Percentiles rank a stretch among this genome's conserved stretches.
phyloP scores from a whole-genome alignment of 441 rosid genomes.

The Bruguiera hainesii region DNA sequence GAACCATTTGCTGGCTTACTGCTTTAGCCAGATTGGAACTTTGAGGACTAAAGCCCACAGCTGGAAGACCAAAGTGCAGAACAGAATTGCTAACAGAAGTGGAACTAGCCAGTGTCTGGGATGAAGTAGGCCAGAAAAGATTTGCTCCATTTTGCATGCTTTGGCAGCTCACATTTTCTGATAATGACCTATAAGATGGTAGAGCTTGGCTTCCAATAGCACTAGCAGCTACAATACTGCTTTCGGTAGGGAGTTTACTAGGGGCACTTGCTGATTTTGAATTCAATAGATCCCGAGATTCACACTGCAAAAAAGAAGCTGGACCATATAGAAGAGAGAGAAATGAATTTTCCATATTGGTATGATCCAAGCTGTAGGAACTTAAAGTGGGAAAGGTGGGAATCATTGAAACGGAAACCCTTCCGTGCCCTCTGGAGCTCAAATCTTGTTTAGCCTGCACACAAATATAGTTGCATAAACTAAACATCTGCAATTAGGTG shows the following conservation, averaged over 20 bases:
- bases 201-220: slow-evolving; percentile 28
- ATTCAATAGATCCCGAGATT: slow-evolving; percentile 33
- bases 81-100: slow-evolving; percentile 15
- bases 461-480: slow-evolving; percentile 20
- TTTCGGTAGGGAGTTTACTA: slow-evolving; percentile 20
- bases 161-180: slow-evolving; percentile 25
- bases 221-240: slow-evolving; percentile 8
- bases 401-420: slow-evolving; percentile 22
- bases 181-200: slow-evolving; percentile 14
- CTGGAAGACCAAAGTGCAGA: slow-evolving; percentile 24
- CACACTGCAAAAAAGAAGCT: slow-evolving; percentile 32
- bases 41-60: slow-evolving; percentile 18
- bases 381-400: slow-evolving; percentile 16
- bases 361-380: slow-evolving; percentile 19
- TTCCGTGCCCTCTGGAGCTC: slow-evolving; percentile 25
- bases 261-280: slow-evolving; percentile 25
- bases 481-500: slow-evolving; percentile 21
- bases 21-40: slow-evolving; percentile 26
- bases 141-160: slow-evolving; percentile 23
- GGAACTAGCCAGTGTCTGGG: slow-evolving; percentile 16
- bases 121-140: slow-evolving; percentile 20
- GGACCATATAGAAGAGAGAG: slow-evolving; percentile 42
- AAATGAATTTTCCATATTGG: slow-evolving; percentile 38
- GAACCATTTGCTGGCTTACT: slow-evolving; percentile 19
- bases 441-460: slow-evolving; percentile 27